Conservation (phyloP, 192 early-diverging fungal species). For the Glomus cerebriforme region DNA sequence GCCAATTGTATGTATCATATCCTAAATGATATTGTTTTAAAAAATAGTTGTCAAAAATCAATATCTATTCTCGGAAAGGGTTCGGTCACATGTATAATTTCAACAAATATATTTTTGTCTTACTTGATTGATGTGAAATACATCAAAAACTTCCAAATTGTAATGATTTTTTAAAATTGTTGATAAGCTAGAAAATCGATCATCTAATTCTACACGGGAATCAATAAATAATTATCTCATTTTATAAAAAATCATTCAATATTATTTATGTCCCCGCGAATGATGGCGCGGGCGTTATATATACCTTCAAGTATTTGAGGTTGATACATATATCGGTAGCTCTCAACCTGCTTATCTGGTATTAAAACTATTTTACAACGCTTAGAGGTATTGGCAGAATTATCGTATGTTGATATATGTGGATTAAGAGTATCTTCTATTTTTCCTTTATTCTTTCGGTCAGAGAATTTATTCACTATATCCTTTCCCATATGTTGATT, state of each 20-base stretch:
- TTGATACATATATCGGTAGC: conserved; percentile 77
- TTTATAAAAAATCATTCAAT: background rate
- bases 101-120: conserved; percentile 23
- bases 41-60: background rate
- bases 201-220: conserved; percentile 25
- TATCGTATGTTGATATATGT: background rate
- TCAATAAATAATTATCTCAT: background rate
- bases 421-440: background rate
- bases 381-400: background rate
- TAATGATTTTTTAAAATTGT: conserved; percentile 42
- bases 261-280: too few species aligned
- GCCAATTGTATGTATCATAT: conserved; percentile 68
- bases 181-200: conserved; percentile 60
- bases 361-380: background rate
- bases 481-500: background rate
- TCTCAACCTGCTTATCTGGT: conserved; percentile 44
- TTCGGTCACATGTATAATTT: too few species aligned
- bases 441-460: background rate
- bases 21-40: conserved; percentile 63
- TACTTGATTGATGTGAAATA: conserved; percentile 26
- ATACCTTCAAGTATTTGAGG: conserved; percentile 55
- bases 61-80: background rate
- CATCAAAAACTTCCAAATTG: conserved; percentile 36
- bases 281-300: too few species aligned
- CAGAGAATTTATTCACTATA: background rate